phyloP scores from a whole-genome alignment of 495 filamentous ascomycete genomes.

The Penicillium alfredii region DNA sequence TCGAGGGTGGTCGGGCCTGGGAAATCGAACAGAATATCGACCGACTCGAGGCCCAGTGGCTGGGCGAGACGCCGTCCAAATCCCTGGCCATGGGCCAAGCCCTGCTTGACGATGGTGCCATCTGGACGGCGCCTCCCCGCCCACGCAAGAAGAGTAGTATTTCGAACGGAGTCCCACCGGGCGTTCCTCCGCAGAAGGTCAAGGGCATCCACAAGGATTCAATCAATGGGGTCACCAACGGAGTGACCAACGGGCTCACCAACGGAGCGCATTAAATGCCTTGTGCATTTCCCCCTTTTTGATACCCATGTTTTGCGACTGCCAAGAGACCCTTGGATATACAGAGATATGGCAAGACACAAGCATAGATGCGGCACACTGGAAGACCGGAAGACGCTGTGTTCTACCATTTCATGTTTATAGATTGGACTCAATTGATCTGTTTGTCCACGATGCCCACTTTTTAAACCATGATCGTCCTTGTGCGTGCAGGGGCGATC shows the following conservation, averaged over 20 bases:
- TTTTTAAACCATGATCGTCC: too few species aligned
- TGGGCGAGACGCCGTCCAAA: slow-evolving; percentile 36
- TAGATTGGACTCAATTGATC: background rate
- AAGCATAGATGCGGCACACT: too few species aligned
- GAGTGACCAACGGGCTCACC: slow-evolving; percentile 7
- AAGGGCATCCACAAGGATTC: slow-evolving; percentile 8
- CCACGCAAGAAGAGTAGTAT: slow-evolving; percentile 19
- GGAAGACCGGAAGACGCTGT: background rate
- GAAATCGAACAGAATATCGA: slow-evolving; percentile 44
- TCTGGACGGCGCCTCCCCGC: slow-evolving; percentile 18
- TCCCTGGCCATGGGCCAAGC: slow-evolving; percentile 34
- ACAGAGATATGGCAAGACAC: too few species aligned
- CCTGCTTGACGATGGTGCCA: slow-evolving; percentile 27
- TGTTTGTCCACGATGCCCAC: background rate
- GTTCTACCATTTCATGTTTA: background rate
- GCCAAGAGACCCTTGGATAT: background rate
- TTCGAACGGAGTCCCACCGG: slow-evolving; percentile 17
- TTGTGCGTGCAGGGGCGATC: too few species aligned
- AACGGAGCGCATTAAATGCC: slow-evolving; percentile 13
- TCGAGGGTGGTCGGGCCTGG: slow-evolving; percentile 44
- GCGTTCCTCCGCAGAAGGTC: slow-evolving; percentile 17
- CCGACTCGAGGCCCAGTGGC: slow-evolving; percentile 37
- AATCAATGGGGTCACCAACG: slow-evolving; percentile 1
- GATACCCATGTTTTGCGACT: background rate
- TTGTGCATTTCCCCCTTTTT: background rate